These are phyloP conservation scores for Chionographis japonica DNA, from an alignment of 106 monocot genomes.

Conservation along the genomic window DNA sequence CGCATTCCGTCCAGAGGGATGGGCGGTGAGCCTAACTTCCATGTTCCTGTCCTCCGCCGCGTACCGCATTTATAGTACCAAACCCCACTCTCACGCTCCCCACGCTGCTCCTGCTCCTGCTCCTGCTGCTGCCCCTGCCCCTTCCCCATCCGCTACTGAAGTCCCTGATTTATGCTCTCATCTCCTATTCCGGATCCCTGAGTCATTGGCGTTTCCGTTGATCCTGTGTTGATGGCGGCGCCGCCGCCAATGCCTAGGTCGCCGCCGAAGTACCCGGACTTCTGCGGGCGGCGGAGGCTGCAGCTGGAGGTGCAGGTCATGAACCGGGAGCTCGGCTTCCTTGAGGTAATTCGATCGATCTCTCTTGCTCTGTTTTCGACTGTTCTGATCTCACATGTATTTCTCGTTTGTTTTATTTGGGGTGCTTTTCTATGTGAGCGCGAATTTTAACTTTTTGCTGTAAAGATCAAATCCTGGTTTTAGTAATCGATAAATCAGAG, in stretches of 20 bases:
- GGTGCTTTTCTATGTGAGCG: neutral
- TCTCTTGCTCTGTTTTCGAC: neutral
- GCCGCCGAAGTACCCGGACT: constrained; percentile 88
- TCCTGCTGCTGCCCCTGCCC: no score
- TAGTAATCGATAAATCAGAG: no score
- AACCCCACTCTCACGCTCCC: neutral
- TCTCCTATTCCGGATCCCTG: neutral
- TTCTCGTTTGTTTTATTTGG: neutral
- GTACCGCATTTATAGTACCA: constrained; percentile 8
- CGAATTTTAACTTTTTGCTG: no score
- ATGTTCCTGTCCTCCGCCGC: constrained; percentile 13
- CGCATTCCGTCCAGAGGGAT: neutral
- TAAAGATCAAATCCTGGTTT: no score
- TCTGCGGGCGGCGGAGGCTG: constrained; percentile 74
- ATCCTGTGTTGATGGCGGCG: neutral
- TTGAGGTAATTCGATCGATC: constrained; percentile 43
- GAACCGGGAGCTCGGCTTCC: constrained; percentile 85
- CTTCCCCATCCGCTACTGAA: neutral
- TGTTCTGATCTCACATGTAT: no score
- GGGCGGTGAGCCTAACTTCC: neutral
- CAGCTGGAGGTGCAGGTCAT: constrained; percentile 83
- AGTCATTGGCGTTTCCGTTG: neutral
- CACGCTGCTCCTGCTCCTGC: neutral
- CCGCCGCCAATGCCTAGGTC: constrained; percentile 62
- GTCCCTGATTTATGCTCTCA: neutral